Conservation (phyloP, 164 flowering plant genomes). For the Piper betle region DNA sequence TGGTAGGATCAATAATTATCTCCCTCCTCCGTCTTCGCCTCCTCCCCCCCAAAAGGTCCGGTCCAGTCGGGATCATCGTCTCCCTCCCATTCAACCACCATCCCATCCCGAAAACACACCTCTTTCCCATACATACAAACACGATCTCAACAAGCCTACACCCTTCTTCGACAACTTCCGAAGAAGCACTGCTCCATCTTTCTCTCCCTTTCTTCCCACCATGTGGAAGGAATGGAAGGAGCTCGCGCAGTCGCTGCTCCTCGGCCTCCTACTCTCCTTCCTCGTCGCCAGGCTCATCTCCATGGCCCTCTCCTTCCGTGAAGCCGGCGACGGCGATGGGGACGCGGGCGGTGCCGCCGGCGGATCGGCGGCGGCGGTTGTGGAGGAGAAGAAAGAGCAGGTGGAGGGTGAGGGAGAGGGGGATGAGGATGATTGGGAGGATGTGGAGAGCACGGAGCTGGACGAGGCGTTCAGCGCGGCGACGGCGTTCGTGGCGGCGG, state of each 20-base stretch:
- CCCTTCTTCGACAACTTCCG: too few species aligned
- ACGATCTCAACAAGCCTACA: too few species aligned
- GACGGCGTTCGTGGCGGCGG: conserved; percentile 77
- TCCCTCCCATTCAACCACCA: too few species aligned
- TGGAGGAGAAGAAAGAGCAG: too few species aligned
- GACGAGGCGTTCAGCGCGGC: conserved; percentile 95
- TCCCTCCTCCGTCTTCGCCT: too few species aligned
- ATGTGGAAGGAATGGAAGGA: conserved; percentile 57
- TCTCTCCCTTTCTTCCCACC: neutral
- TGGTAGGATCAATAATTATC: too few species aligned
- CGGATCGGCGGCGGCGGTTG: conserved; percentile 1
- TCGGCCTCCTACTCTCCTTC: conserved; percentile 74
- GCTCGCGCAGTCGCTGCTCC: conserved; percentile 45
- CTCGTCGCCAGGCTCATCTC: conserved; percentile 90
- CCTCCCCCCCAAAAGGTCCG: too few species aligned
- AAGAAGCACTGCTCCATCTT: too few species aligned
- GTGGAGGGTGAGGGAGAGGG: conserved; percentile 25
- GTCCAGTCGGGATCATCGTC: too few species aligned
- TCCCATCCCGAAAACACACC: too few species aligned
- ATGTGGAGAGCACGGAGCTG: conserved; percentile 86
- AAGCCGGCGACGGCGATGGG: conserved; percentile 20
- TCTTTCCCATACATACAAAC: too few species aligned
- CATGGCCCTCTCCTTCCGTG: conserved; percentile 50
- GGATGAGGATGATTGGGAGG: conserved; percentile 93
- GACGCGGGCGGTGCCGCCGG: neutral